Conservation (phyloP, 495 filamentous ascomycete genomes). For the Talaromyces borbonicus region DNA sequence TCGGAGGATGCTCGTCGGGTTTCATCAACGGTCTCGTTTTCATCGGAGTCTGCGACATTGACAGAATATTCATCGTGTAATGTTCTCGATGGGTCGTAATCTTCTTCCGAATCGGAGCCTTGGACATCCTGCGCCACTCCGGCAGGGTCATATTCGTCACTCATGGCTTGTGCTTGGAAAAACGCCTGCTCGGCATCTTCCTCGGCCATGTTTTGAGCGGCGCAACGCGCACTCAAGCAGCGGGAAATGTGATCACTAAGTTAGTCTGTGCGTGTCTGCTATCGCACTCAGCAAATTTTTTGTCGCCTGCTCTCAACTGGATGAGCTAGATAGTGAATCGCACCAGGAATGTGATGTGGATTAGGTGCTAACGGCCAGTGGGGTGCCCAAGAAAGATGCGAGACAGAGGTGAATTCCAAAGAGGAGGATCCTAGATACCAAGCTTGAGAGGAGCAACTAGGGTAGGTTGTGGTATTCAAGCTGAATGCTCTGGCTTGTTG, state of each 20-base stretch:
- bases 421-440: not conserved
- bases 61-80: constrained; percentile 34
- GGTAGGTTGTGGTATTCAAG: constrained; percentile 1
- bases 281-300: constrained; percentile 3
- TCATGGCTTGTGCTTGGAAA: constrained; percentile 45
- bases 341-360: constrained; percentile 10
- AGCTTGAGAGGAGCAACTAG: not conserved
- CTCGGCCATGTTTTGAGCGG: constrained; percentile 41
- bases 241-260: not conserved
- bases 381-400: constrained; percentile 2
- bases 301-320: not conserved
- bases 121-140: constrained; percentile 35
- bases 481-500: constrained; percentile 1
- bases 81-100: constrained; percentile 45
- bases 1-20: constrained; percentile 13
- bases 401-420: not conserved
- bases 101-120: constrained; percentile 46
- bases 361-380: constrained; percentile 5
- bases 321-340: constrained; percentile 1
- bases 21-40: constrained; percentile 16
- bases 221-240: constrained; percentile 6
- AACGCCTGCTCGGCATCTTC: constrained; percentile 54
- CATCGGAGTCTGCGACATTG: constrained; percentile 18
- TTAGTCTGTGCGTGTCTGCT: not conserved
- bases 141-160: constrained; percentile 31